Evolutionary conservation across 495 filamentous ascomycete genomes (phyloP).

Genomic region (Aspergillus cristatus): DNA sequence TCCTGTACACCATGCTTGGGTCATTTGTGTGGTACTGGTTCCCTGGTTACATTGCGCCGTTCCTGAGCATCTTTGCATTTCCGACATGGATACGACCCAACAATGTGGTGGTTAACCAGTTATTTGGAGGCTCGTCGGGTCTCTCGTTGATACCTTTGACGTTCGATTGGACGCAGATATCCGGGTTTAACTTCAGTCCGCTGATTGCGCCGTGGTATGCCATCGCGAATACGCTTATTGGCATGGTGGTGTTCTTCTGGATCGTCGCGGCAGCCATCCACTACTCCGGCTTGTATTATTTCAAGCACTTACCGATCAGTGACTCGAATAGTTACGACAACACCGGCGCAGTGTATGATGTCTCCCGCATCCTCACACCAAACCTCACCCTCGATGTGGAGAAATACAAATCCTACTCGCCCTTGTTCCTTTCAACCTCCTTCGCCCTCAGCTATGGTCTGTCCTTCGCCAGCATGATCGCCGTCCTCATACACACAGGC

Average conservation of each 20-base stretch:
- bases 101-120: conserved; percentile 42
- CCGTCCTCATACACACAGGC: conserved; percentile 44
- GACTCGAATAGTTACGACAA: conserved; percentile 51
- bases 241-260: conserved; percentile 44
- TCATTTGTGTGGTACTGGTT: conserved; percentile 58
- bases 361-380: conserved; percentile 42
- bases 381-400: conserved; percentile 44
- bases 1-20: conserved; percentile 48
- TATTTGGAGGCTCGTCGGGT: conserved; percentile 53
- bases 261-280: conserved; percentile 44
- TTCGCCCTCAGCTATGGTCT: conserved; percentile 51
- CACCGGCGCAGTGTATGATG: conserved; percentile 41
- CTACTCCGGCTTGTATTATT: conserved; percentile 41
- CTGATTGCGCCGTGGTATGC: conserved; percentile 63
- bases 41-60: conserved; percentile 38
- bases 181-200: conserved; percentile 56
- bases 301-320: conserved; percentile 46
- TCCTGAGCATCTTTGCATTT: conserved; percentile 39
- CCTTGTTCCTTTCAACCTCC: conserved; percentile 52
- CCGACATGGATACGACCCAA: conserved; percentile 44
- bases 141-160: conserved; percentile 54
- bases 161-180: conserved; percentile 62
- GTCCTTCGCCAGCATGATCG: conserved; percentile 49
- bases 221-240: conserved; percentile 48
- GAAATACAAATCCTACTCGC: conserved; percentile 49